Base-by-base conservation (phyloP, 2,329 filamentous ascomycete genomes). In the Cadophora sp. region DNA sequence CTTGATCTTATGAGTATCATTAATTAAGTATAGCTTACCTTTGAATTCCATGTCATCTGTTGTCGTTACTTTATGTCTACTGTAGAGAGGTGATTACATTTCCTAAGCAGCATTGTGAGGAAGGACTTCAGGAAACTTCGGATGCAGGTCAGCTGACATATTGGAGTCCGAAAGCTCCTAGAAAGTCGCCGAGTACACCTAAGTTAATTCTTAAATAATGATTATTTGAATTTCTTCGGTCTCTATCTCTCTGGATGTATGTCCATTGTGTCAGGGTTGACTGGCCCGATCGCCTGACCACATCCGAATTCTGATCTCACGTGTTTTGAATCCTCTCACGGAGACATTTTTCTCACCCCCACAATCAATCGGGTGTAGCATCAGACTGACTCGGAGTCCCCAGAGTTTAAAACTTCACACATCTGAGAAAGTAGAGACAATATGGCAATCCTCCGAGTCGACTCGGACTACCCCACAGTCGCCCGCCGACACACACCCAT, bases 401-500 rank as follows among this genome's bases (percentile, higher is more conserved):
- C 6, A 56, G 20, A 56, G 18, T 14, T 56, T 33, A 7, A 11
- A 20, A 8, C n/a, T 39, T 39, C 33, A 41, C 30, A 56, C n/a
- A 5, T 14, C 9, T 8, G 1, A 16, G 18, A 45, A 45, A 20
- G n/a, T 8, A 9, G 33, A 39, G 11, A 22, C 1, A 18, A 22
- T 22, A 4, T 36, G 18, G 53, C 18, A 39, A 39, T n/a, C 53
- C 30, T 22, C 33, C 53, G 50, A 53, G 50, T 39, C 20, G 51
- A 30, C 18, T n/a, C 6, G n/a, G 5, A 55, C 30, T 22, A 22
- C 30, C 1, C 30, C 53, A 30, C 50, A 33, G n/a, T 39, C 4
- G 53, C 33, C 33, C 53, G 8, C 51, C 51, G 53, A 56, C 53
- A 56, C 13, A 56, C 53, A 56, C 13, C 50, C 27, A 33, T n/a